These are phyloP conservation scores for Nasturtium officinale DNA, from an alignment of 345 rosid genomes.

Conservation along the genomic window DNA sequence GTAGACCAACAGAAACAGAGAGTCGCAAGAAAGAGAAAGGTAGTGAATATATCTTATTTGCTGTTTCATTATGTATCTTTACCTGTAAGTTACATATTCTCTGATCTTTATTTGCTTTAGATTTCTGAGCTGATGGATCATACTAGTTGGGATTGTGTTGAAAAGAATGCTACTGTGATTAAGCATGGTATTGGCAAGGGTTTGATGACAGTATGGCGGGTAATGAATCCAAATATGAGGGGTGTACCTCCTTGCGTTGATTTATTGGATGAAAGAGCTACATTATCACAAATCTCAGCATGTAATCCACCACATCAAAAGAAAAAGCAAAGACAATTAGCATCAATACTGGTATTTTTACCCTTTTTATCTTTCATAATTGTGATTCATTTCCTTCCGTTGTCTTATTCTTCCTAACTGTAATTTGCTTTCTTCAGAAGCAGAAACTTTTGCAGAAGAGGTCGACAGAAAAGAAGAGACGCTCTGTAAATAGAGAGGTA, in stretches of 20 bases:
- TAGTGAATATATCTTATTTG: constrained; percentile 34
- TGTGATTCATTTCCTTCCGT: constrained; percentile 12
- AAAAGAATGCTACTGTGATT: constrained; percentile 44
- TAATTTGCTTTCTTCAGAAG: constrained; percentile 47
- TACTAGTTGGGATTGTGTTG: constrained; percentile 34
- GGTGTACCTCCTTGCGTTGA: constrained; percentile 58
- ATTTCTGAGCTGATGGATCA: constrained; percentile 37
- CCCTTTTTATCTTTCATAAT: not conserved
- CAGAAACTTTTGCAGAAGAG: constrained; percentile 62
- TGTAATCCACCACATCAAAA: constrained; percentile 27
- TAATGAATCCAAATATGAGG: constrained; percentile 65
- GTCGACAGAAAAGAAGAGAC: constrained; percentile 56
- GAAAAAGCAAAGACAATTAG: constrained; percentile 54
- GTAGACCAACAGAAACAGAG: constrained; percentile 46
- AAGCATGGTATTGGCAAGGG: constrained; percentile 98
- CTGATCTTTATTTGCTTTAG: constrained; percentile 23
- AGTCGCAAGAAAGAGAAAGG: constrained; percentile 72
- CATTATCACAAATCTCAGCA: constrained; percentile 42
- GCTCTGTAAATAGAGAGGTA: constrained; percentile 61
- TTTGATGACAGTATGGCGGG: constrained; percentile 88
- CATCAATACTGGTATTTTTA: constrained; percentile 52
- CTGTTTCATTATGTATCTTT: not conserved
- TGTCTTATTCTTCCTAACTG: constrained; percentile 31
- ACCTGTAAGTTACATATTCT: constrained; percentile 11
- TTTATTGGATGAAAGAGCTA: constrained; percentile 39